Evolutionary conservation across 2,329 filamentous ascomycete genomes (phyloP), one percentile per base, ranked within the genome.

Genomic region (Colletotrichum noveboracense): DNA sequence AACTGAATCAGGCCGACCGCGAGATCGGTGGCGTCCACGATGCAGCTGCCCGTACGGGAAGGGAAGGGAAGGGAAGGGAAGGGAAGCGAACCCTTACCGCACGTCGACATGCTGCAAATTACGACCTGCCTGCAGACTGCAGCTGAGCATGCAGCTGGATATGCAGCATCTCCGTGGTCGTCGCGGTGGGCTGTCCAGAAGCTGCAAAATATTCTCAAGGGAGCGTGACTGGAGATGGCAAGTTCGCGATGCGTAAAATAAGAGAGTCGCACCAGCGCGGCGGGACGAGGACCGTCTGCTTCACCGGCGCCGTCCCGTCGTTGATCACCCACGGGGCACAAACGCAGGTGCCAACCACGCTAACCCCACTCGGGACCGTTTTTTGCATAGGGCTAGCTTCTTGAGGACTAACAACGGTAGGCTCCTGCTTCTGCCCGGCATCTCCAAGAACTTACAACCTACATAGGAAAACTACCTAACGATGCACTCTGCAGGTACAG

Each of bases 1-100:
- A 58, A 26, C 18, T 68, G 64, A 68, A 52, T 65, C 73, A 73
- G 70, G 58, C 36, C 21, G 34, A 34, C 64, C 56, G 64, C 64
- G 32, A 64, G 70, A 75, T 75, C 73, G 73, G 70, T 73, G 73
- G 70, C 70, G 73, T 14, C 52, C 69, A 10, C 30, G 34, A 67
- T 24, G 55, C 36, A 56, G 30, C 52, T 62, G 28, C 58, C 60
- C 55, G 55, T 18, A 61, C 61, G 61, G 28, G 55, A 43, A 43
- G 38, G 38, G 38, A 21, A 64, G 61, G 28, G 55, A 21, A 64
- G 61, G 28, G 55, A 48, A 48, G 38, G 38, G 38, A 21, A 64
- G 24, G 28, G 58, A 48, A 18, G 26, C n/a, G 43, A 52, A 52
- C 43, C n/a, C 36, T 66, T 30, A 66, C 62, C 62, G 61, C 28